Evolutionary conservation across 306 rosid species (phyloP).

Genomic region (Ochetophila trinervis): DNA sequence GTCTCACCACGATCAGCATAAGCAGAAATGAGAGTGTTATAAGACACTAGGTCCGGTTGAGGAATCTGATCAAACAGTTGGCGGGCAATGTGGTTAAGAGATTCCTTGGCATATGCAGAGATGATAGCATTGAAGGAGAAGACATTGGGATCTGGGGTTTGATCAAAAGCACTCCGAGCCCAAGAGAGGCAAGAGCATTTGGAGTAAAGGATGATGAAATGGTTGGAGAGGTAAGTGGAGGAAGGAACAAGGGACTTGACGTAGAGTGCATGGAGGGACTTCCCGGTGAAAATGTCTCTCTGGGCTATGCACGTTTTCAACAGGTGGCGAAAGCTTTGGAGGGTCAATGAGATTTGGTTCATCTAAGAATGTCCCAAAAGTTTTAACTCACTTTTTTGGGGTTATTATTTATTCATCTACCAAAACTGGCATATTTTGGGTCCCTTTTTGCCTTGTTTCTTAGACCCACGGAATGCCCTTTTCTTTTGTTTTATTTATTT

Average conservation of each 20-base stretch:
- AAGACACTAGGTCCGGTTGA: slow-evolving; percentile 48
- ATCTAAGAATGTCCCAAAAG: slow-evolving; percentile 13
- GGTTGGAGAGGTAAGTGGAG: slow-evolving; percentile 53
- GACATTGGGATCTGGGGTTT: slow-evolving; percentile 36
- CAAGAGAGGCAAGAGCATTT: slow-evolving; percentile 38
- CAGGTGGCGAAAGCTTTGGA: slow-evolving; percentile 48
- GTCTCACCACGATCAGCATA: slow-evolving; percentile 52
- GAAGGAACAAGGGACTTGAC: slow-evolving; percentile 42
- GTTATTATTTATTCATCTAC: too few species aligned
- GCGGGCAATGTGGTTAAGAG: slow-evolving; percentile 28
- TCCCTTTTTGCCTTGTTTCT: too few species aligned
- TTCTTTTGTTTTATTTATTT: too few species aligned
- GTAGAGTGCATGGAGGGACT: slow-evolving; percentile 40
- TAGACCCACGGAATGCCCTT: too few species aligned
- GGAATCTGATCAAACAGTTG: slow-evolving; percentile 42
- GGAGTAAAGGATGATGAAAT: slow-evolving; percentile 52
- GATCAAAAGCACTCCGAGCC: slow-evolving; percentile 34
- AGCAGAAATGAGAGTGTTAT: slow-evolving; percentile 61
- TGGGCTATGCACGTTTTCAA: slow-evolving; percentile 47
- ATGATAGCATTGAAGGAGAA: slow-evolving; percentile 49
- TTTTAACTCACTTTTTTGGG: too few species aligned
- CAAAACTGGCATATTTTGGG: too few species aligned
- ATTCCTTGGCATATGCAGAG: slow-evolving; percentile 29
- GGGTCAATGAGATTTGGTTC: slow-evolving; percentile 36
- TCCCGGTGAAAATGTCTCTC: slow-evolving; percentile 43